phyloP scores from a whole-genome alignment of 441 rosid genomes.

The Arabidopsis hybrid region DNA sequence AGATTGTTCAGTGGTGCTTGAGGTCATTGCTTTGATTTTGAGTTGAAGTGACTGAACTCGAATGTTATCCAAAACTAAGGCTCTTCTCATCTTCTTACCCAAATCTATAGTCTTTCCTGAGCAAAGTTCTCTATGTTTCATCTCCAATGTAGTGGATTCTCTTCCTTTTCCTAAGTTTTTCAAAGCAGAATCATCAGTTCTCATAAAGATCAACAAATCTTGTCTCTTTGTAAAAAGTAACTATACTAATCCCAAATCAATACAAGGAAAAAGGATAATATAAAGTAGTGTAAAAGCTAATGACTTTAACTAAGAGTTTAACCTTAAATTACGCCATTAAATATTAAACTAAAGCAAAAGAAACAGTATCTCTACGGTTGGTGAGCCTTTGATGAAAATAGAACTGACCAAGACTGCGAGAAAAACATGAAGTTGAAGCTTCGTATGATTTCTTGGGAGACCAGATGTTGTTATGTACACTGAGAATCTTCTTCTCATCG shows the following conservation, averaged over 20 bases:
- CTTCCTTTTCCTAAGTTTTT: slow-evolving; percentile 53
- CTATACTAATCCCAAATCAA: slow-evolving; percentile 52
- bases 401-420: slow-evolving; percentile 71
- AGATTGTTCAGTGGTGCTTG: slow-evolving; percentile 41
- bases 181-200: slow-evolving; percentile 20
- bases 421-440: slow-evolving; percentile 53
- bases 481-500: slow-evolving; percentile 56
- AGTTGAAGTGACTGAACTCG: slow-evolving; percentile 66
- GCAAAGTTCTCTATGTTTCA: slow-evolving; percentile 73
- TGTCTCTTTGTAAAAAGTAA: slow-evolving; percentile 24
- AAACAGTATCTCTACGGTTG: slow-evolving; percentile 33
- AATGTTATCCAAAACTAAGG: slow-evolving; percentile 59
- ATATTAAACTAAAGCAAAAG: slow-evolving; percentile 27
- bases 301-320: slow-evolving; percentile 30
- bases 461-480: slow-evolving; percentile 52
- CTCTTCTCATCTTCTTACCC: slow-evolving; percentile 63
- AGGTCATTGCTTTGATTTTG: slow-evolving; percentile 47
- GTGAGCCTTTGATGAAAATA: slow-evolving; percentile 21
- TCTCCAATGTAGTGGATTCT: slow-evolving; percentile 76
- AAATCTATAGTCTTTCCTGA: slow-evolving; percentile 54
- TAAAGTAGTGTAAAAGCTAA: slow-evolving; percentile 33
- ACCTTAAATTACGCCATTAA: slow-evolving; percentile 32
- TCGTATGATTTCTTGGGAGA: slow-evolving; percentile 36
- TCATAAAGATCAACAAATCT: background rate
- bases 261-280: slow-evolving; percentile 34